A percentile compares a stretch with the other conserved stretches of the same genome.
phyloP scores from a whole-genome alignment of 75 land plant genomes.

The Isoetes taiwanensis region DNA sequence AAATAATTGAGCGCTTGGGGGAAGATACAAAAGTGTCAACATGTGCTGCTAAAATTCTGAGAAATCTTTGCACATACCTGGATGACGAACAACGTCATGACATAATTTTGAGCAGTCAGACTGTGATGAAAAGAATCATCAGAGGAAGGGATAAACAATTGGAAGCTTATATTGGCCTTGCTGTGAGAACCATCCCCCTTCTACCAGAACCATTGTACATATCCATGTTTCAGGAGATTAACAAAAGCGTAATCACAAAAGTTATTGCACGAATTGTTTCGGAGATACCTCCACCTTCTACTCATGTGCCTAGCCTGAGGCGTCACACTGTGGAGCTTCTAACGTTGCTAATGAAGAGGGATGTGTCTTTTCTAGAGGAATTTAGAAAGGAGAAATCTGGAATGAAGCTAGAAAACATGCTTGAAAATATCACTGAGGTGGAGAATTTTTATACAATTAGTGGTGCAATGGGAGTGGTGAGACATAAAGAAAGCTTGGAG shows the following conservation, averaged over 20 bases:
- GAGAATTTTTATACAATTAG: slow-evolving; percentile 11
- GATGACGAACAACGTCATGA: not conserved
- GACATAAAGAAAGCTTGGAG: slow-evolving; percentile 13
- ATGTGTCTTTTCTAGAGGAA: not conserved
- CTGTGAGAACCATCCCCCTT: slow-evolving; percentile 1
- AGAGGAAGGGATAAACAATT: not conserved
- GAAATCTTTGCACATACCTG: slow-evolving; percentile 41
- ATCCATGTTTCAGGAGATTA: too few relatives aligned
- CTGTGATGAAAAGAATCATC: not conserved
- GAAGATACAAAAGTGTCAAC: slow-evolving; percentile 19
- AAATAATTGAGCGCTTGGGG: not conserved
- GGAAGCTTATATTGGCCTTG: slow-evolving; percentile 18
- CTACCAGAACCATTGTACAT: not conserved
- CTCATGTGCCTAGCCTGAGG: slow-evolving; percentile 4
- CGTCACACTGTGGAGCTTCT: slow-evolving; percentile 13
- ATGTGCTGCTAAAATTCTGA: slow-evolving; percentile 42
- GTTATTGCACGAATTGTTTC: too few relatives aligned
- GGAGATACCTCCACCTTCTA: slow-evolving; percentile 3
- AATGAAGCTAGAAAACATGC: not conserved
- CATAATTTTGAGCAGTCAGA: not conserved
- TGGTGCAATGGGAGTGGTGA: slow-evolving; percentile 13
- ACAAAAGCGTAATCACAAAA: too few relatives aligned
- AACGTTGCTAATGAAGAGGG: not conserved
- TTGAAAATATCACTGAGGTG: slow-evolving; percentile 16
- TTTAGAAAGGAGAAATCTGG: not conserved